Evolutionary conservation across 73 alveolate genomes (phyloP).

Genomic region (Breviolum minutum): DNA sequence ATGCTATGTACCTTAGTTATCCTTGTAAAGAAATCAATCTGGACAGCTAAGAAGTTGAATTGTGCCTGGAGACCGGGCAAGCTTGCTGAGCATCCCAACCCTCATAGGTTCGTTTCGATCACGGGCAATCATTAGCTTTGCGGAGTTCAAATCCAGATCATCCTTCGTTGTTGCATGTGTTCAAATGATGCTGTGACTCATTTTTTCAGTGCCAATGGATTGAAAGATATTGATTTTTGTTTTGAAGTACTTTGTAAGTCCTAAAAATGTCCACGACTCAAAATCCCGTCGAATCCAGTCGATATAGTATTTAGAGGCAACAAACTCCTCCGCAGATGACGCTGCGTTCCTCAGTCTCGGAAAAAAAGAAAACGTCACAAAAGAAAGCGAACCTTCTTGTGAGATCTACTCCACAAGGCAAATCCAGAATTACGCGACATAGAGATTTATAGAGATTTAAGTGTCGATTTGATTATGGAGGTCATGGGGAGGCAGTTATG

Average conservation of each 20-base stretch:
- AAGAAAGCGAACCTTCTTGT: too few species aligned
- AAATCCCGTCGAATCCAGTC: neutral
- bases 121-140: neutral
- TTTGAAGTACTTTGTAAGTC: too few species aligned
- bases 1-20: too few species aligned
- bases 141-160: neutral
- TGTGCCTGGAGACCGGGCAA: neutral
- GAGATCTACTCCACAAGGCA: too few species aligned
- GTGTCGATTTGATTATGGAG: too few species aligned
- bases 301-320: neutral
- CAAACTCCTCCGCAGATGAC: neutral
- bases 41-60: neutral
- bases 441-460: too few species aligned
- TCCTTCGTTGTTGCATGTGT: neutral
- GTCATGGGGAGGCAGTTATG: too few species aligned
- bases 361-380: too few species aligned
- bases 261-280: too few species aligned
- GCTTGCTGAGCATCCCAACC: neutral
- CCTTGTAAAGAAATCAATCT: too few species aligned
- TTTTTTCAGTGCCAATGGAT: neutral
- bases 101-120: neutral
- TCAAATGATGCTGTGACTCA: neutral
- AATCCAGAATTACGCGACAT: too few species aligned
- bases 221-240: neutral
- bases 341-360: conserved; percentile 7